Conservation (phyloP, 2,329 filamentous ascomycete species). For the Fusarium heterosporum region DNA sequence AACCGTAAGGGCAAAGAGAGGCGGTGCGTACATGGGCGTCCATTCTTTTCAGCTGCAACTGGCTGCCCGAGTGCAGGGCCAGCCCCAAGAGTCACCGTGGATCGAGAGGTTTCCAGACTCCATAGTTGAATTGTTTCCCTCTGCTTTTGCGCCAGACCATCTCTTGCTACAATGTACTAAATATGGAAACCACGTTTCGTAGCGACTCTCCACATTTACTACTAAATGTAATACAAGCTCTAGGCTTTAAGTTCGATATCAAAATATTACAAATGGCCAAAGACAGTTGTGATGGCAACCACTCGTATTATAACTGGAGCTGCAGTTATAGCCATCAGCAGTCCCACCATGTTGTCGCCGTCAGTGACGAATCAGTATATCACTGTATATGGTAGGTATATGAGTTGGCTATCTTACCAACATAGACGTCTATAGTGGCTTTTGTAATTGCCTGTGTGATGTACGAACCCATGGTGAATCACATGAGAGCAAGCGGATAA, state of each 20-base stretch:
- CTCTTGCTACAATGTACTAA: neutral
- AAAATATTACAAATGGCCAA: no score
- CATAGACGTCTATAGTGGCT: neutral
- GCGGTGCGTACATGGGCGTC: neutral
- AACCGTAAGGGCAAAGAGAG: rapidly evolving
- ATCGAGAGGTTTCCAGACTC: neutral
- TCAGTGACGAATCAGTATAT: neutral
- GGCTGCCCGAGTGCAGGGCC: neutral
- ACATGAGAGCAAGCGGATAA: no score
- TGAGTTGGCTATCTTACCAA: neutral
- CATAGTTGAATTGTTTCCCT: neutral
- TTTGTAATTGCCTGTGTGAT: neutral
- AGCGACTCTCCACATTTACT: neutral
- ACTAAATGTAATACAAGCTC: no score
- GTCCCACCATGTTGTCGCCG: neutral
- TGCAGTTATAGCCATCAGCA: neutral
- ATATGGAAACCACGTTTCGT: neutral
- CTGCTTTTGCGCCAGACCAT: neutral
- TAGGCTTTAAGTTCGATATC: no score
- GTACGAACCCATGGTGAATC: neutral
- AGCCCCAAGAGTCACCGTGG: neutral
- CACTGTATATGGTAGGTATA: neutral
- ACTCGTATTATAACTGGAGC: neutral
- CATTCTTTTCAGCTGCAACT: neutral
- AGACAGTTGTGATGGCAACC: neutral